Base-by-base conservation (phyloP, 1,139 yeast genomes). In the Wickerhamomyces sp. region DNA sequence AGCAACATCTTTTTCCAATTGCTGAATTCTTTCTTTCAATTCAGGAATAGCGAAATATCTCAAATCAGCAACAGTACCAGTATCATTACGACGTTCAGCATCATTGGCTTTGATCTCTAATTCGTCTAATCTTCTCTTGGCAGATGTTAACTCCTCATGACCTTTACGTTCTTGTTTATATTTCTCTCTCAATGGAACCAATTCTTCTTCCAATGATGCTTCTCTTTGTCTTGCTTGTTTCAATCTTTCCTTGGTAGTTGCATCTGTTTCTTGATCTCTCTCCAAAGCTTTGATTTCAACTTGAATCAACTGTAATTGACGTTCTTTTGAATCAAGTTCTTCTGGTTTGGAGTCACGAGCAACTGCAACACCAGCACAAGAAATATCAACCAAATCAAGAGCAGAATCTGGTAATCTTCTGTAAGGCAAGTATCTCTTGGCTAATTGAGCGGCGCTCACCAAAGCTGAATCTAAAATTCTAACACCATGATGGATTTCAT, bases 261-360 rank as follows among this genome's bases (percentile, higher is more conserved):
- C 68, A 63, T 90, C 97, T 4, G 97, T 83, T 46, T 84, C 96
- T 56, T 83, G 84, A 62, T 92, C 99, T 66, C 98, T 86, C 66
- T 92, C 97, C 55, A 92, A 74, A 1, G 99, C 98, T 60, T 89
- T 88, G 58, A 92, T 90, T 66, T 92, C 99, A 45, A 94, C 97
- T 56, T 89, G 95, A 29, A 92, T 67, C 53, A 92, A 75, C 60
- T 89, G 95, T 42, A 90, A 74, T 65, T 88, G 88, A 65, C 98
- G 85, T 66, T 92, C 99, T 53, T 89, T 76, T 37, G 80, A 83
- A 64, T 92, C 98, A 54, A 92, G 74, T 60, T 89, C 97, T 65
- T 92, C 99, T 2, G 99, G 99, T 61, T 88, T 88, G 4, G 97
- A 90, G 60, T 92, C 98, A 64, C 98, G 80, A 3, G 97, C 96